Conservation (phyloP, 306 rosid species). For the Phaseolus lunatus region DNA sequence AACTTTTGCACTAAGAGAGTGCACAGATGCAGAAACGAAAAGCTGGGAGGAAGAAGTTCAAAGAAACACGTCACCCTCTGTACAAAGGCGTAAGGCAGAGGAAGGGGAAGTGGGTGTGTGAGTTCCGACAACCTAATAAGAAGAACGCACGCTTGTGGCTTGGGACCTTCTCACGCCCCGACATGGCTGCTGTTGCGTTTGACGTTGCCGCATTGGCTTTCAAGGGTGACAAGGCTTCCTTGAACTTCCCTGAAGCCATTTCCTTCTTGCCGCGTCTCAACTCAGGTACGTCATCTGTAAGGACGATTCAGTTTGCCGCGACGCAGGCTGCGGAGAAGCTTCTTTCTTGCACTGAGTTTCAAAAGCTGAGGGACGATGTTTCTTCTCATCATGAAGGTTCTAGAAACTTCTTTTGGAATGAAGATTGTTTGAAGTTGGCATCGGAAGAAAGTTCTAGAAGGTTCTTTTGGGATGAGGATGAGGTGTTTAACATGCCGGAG, state of each 20-base stretch:
- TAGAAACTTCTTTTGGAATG: neutral
- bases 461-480: conserved; percentile 57
- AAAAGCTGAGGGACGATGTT: neutral
- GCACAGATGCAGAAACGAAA: conserved; percentile 53
- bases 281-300: conserved; percentile 36
- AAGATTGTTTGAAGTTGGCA: neutral
- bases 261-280: conserved; percentile 32
- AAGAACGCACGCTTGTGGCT: conserved; percentile 71
- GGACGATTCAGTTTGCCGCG: conserved; percentile 50
- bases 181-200: conserved; percentile 79
- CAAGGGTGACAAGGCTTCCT: conserved; percentile 54
- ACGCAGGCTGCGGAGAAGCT: conserved; percentile 41
- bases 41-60: conserved; percentile 72
- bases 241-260: conserved; percentile 56
- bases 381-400: neutral
- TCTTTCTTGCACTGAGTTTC: neutral
- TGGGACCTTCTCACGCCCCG: conserved; percentile 66
- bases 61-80: conserved; percentile 75
- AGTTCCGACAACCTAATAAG: conserved; percentile 63
- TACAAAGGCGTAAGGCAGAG: conserved; percentile 75
- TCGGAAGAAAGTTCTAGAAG: conserved; percentile 13
- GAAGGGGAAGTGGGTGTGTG: conserved; percentile 83
- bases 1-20: too few relatives aligned
- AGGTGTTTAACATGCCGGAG: conserved; percentile 52
- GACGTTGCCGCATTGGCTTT: conserved; percentile 71